Evolutionary conservation across 2,329 filamentous ascomycete genomes (phyloP).

Genomic region (Clonostachys sp.): DNA sequence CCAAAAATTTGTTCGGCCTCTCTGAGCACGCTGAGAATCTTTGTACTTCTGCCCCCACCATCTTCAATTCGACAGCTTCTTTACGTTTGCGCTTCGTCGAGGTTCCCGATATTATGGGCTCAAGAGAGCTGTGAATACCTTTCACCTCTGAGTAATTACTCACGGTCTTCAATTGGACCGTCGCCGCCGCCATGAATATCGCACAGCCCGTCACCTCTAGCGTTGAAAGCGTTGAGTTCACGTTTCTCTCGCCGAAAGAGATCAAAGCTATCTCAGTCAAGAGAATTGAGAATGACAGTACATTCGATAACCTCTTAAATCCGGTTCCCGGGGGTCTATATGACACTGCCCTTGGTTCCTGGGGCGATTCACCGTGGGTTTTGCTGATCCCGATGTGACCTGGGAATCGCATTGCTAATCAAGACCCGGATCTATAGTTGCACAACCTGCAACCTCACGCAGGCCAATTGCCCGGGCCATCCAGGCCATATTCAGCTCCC

Average conservation of each 20-base stretch:
- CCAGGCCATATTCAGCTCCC: conserved; percentile 93
- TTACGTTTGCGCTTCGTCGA: no score
- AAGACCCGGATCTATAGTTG: conserved; percentile 52
- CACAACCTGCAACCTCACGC: conserved; percentile 84
- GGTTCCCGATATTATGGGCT: no score
- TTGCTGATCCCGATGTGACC: background rate
- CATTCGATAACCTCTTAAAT: conserved; percentile 89
- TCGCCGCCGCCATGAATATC: conserved; percentile 53
- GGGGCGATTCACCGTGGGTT: conserved; percentile 73
- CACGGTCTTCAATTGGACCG: conserved; percentile 1
- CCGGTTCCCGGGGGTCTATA: conserved; percentile 89
- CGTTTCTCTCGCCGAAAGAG: conserved; percentile 75
- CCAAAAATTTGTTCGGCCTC: conserved; percentile 32
- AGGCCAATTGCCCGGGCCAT: conserved; percentile 83
- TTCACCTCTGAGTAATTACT: background rate
- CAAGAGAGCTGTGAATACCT: no score
- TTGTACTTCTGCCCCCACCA: conserved; percentile 2
- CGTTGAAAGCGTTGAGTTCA: conserved; percentile 86
- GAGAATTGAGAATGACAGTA: conserved; percentile 86
- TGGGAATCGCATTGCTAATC: conserved; percentile 1
- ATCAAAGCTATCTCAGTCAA: conserved; percentile 89
- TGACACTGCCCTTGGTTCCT: conserved; percentile 86
- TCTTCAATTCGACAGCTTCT: background rate
- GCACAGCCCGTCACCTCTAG: conserved; percentile 79
- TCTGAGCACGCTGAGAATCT: background rate